Conservation (phyloP, 2,329 filamentous ascomycete species). For the Coniosporium tulheliwenetii region DNA sequence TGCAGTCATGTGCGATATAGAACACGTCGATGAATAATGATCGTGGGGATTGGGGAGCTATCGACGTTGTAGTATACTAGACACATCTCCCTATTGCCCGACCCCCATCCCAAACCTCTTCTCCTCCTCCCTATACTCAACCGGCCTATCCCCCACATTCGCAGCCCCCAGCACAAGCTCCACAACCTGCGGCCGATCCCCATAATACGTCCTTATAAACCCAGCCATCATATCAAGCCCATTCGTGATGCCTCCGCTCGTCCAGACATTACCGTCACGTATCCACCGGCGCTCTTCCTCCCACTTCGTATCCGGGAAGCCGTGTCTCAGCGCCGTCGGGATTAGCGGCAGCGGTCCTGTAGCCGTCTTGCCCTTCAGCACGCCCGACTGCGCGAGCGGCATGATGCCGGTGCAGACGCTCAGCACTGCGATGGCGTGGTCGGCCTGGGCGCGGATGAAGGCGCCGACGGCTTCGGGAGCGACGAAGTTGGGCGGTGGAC, state of each 20-base stretch:
- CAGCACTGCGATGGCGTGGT: conserved; percentile 4
- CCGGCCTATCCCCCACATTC: neutral
- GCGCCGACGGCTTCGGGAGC: conserved; percentile 10
- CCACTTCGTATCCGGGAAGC: conserved; percentile 19
- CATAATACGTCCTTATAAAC: conserved; percentile 9
- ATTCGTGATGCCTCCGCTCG: conserved; percentile 16
- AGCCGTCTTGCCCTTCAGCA: conserved; percentile 22
- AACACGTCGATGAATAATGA: too few species aligned
- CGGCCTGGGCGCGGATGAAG: conserved; percentile 9
- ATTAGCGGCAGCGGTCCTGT: conserved; percentile 18
- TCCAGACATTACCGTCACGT: conserved; percentile 18
- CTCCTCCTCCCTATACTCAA: neutral
- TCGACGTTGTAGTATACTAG: too few species aligned
- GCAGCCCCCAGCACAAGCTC: neutral
- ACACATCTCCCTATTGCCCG: too few species aligned
- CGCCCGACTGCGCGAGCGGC: conserved; percentile 7
- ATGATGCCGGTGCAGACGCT: neutral
- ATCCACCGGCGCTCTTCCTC: conserved; percentile 15
- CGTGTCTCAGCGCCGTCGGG: conserved; percentile 11
- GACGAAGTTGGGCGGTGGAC: conserved; percentile 11
- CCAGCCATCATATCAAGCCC: conserved; percentile 16
- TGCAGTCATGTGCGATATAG: too few species aligned
- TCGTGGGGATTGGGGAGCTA: too few species aligned
- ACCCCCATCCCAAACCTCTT: too few species aligned
- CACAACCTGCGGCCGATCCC: neutral